A percentile compares a stretch with the other conserved stretches of the same genome.
Conservation (phyloP, 2,329 filamentous ascomycete genomes). For the Colletotrichum kahawae region DNA sequence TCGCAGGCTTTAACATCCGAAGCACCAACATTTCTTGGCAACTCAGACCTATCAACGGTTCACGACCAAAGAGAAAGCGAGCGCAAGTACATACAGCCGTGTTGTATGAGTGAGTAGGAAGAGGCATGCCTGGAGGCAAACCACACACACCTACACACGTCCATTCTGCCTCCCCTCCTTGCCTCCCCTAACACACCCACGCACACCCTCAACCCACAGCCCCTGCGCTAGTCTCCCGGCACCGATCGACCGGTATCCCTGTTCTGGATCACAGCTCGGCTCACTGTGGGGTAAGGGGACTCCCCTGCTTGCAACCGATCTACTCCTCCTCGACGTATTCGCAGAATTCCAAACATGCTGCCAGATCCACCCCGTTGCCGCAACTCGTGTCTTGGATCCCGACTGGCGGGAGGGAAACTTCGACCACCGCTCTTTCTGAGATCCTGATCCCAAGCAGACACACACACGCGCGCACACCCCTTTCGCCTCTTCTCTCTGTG, state of each 20-base stretch:
- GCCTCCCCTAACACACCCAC: background rate
- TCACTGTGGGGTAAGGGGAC: constrained; percentile 15
- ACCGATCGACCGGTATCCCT: constrained; percentile 9
- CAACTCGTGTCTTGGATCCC: constrained; percentile 17
- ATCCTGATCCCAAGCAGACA: background rate
- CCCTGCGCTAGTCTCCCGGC: constrained; percentile 16
- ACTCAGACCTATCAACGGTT: background rate
- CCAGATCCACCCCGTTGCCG: constrained; percentile 18
- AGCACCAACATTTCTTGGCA: constrained; percentile 4
- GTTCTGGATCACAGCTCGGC: constrained; percentile 14
- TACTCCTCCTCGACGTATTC: constrained; percentile 9
- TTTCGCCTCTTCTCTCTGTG: background rate
- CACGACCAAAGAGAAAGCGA: background rate
- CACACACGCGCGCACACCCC: background rate
- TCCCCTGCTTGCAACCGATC: constrained; percentile 11
- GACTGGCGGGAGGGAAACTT: background rate
- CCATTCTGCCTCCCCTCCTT: background rate
- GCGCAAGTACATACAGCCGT: background rate
- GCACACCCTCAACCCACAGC: background rate
- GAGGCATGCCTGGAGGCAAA: background rate
- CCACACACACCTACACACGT: background rate
- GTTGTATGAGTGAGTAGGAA: background rate
- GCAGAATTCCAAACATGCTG: constrained; percentile 11
- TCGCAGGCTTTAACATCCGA: constrained; percentile 10
- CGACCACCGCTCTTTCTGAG: background rate